Evolutionary conservation across 257 asterid genomes (phyloP).

Genomic region (Jasminum sambac): DNA sequence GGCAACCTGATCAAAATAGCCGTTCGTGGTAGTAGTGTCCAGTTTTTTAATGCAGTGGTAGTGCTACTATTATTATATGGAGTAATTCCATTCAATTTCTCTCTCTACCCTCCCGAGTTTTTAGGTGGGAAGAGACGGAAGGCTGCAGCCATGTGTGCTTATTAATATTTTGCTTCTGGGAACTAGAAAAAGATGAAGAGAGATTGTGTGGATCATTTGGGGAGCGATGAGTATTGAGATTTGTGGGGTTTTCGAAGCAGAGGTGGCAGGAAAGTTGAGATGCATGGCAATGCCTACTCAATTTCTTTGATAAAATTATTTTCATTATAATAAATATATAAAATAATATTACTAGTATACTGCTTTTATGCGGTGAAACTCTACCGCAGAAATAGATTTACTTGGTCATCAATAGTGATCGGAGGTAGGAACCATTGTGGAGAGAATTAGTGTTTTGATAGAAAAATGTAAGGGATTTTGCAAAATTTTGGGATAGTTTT

Average conservation of each 20-base stretch:
- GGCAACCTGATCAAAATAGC: constrained; percentile 13
- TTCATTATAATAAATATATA: too few species aligned
- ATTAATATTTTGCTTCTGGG: background rate
- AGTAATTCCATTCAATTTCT: constrained; percentile 23
- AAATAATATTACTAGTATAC: too few species aligned
- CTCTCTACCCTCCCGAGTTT: constrained; percentile 4
- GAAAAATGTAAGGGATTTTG: too few species aligned
- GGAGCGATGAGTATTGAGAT: constrained; percentile 46
- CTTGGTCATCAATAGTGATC: too few species aligned
- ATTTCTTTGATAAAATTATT: too few species aligned
- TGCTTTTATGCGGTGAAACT: too few species aligned
- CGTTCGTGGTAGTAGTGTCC: background rate
- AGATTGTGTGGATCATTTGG: constrained; percentile 29
- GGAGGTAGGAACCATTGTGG: too few species aligned
- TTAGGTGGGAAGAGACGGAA: constrained; percentile 37
- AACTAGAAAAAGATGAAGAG: constrained; percentile 20
- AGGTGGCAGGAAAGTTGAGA: constrained; percentile 24
- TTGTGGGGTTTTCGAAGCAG: constrained; percentile 54
- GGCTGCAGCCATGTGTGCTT: constrained; percentile 7
- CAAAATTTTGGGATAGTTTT: too few species aligned
- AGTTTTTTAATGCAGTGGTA: constrained; percentile 20
- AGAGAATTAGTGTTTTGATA: too few species aligned
- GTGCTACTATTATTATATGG: too few species aligned
- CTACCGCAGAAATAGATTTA: too few species aligned
- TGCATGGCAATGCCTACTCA: too few species aligned